Conservation (phyloP, 495 filamentous ascomycete species). For the Penicillium parvum region DNA sequence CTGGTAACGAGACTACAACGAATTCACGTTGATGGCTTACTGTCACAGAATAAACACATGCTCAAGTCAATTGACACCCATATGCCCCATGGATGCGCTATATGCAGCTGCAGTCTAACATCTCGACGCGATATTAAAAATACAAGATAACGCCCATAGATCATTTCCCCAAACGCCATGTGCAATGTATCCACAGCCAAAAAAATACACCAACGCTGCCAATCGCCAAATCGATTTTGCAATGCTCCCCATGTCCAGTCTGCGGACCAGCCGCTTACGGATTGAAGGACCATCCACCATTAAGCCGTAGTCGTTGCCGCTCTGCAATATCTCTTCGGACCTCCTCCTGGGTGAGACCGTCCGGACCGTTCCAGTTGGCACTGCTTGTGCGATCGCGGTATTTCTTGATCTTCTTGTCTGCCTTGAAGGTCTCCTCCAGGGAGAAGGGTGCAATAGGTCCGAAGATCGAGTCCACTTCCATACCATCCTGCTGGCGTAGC, state of each 20-base stretch:
- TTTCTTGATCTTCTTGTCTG: slow-evolving; percentile 72
- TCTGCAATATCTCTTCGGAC: slow-evolving; percentile 75
- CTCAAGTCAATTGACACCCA: slow-evolving; percentile 14
- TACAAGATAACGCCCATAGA: slow-evolving; percentile 16
- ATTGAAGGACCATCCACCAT: slow-evolving; percentile 79
- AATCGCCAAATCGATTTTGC: not conserved
- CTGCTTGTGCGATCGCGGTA: slow-evolving; percentile 87
- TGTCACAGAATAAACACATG: too few relatives aligned
- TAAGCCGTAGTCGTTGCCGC: slow-evolving; percentile 70
- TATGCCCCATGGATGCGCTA: slow-evolving; percentile 18
- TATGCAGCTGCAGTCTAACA: slow-evolving; percentile 15
- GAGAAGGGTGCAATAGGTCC: slow-evolving; percentile 79
- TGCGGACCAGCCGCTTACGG: not conserved
- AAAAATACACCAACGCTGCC: slow-evolving; percentile 3
- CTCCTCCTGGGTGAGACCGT: slow-evolving; percentile 85
- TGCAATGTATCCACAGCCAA: too few relatives aligned
- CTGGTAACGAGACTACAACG: too few relatives aligned
- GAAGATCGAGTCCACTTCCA: slow-evolving; percentile 85
- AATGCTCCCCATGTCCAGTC: not conserved
- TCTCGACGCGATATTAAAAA: slow-evolving; percentile 1
- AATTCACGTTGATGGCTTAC: too few relatives aligned
- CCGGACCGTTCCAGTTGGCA: slow-evolving; percentile 84
- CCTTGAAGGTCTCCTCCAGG: slow-evolving; percentile 92
- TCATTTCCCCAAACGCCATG: slow-evolving; percentile 8
- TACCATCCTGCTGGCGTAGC: slow-evolving; percentile 69